These are phyloP conservation scores for Artemisia argyi DNA, from an alignment of 129 eudicot genomes.

Conservation along the genomic window DNA sequence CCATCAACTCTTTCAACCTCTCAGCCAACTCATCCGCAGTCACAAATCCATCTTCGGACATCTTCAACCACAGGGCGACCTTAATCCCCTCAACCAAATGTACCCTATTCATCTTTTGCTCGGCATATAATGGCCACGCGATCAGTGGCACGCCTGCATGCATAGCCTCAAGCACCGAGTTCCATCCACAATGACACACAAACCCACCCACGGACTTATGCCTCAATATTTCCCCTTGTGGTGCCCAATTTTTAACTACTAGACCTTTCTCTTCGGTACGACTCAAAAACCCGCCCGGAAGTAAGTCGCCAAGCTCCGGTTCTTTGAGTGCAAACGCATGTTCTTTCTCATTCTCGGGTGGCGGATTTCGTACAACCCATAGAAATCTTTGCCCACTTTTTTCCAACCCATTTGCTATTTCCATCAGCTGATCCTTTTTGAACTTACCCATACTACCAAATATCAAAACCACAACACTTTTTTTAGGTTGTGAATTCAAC, in stretches of 20 bases:
- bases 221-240: constrained; percentile 20
- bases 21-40: constrained; percentile 32
- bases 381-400: constrained; percentile 32
- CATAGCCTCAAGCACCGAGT: constrained; percentile 27
- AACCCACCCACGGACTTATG: constrained; percentile 29
- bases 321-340: constrained; percentile 7
- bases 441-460: constrained; percentile 30
- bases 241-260: constrained; percentile 37
- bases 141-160: constrained; percentile 19
- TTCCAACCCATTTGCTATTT: constrained; percentile 28
- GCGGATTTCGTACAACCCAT: constrained; percentile 36
- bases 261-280: constrained; percentile 39
- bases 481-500: constrained; percentile 23
- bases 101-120: constrained; percentile 27
- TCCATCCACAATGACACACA: constrained; percentile 29
- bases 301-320: constrained; percentile 23
- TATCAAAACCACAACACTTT: constrained; percentile 30
- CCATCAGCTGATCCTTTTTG: constrained; percentile 16
- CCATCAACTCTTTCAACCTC: constrained; percentile 36
- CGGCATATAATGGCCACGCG: constrained; percentile 33
- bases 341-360: constrained; percentile 4
- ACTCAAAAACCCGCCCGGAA: constrained; percentile 40
- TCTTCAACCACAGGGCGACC: constrained; percentile 18
- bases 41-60: constrained; percentile 27
- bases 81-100: constrained; percentile 26